A percentile compares a stretch with the other conserved stretches of the same genome.
These are phyloP conservation scores for Magnolia officinalis DNA, from an alignment of 164 flowering plant genomes.

Conservation along the genomic window DNA sequence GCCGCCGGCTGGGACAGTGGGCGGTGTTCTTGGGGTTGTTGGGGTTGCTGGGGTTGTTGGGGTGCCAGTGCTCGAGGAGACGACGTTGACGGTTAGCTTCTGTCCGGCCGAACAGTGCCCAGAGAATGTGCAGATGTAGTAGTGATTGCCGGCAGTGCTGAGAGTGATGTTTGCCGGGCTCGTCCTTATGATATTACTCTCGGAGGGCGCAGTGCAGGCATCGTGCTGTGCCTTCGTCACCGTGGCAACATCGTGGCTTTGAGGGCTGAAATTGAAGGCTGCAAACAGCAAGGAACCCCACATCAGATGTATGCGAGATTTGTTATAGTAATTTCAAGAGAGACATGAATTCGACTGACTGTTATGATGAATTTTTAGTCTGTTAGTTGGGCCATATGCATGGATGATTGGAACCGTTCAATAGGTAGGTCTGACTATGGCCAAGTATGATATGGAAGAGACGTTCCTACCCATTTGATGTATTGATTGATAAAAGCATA, in stretches of 20 bases:
- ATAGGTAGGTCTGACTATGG: no score
- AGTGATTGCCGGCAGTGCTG: constrained; percentile 20
- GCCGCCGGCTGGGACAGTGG: not conserved
- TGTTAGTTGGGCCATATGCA: no score
- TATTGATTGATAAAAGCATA: no score
- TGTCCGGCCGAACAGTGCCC: constrained; percentile 25
- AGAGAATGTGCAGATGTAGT: constrained; percentile 29
- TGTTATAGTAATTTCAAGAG: not conserved
- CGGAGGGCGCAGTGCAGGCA: constrained; percentile 20
- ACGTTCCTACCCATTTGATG: no score
- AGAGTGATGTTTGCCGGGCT: constrained; percentile 24
- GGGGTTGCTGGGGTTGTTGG: not conserved
- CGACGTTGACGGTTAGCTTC: constrained; percentile 14
- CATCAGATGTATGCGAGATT: not conserved
- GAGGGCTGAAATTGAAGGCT: constrained; percentile 30
- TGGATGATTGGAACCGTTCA: no score
- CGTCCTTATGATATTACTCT: not conserved
- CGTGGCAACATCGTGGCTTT: constrained; percentile 23
- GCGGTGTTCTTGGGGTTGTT: not conserved
- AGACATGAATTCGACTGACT: not conserved
- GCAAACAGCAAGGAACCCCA: not conserved
- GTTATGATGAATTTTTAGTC: no score
- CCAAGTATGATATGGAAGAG: no score
- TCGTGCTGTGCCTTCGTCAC: constrained; percentile 23
- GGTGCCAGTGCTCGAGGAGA: not conserved